Conservation (phyloP, 139 green algal species). For the Zygnema cylindricum region DNA sequence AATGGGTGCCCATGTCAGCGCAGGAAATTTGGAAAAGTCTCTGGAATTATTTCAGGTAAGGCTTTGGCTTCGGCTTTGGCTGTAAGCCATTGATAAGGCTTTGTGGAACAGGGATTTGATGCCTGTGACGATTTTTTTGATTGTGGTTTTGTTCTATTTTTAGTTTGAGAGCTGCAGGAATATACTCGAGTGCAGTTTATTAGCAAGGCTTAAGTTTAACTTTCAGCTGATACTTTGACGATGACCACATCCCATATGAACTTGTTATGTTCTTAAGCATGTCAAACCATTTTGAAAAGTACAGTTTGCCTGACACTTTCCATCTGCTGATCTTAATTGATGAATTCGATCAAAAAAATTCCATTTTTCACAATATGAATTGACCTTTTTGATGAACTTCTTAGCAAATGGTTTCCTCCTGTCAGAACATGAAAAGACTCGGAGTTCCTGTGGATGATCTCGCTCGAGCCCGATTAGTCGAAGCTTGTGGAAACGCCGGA, state of each 20-base stretch:
- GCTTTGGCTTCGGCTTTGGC: neutral
- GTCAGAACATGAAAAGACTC: neutral
- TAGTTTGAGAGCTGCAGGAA: too few relatives aligned
- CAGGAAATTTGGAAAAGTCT: slow-evolving; percentile 25
- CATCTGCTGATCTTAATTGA: neutral
- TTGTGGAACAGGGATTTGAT: too few relatives aligned
- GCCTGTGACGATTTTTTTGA: too few relatives aligned
- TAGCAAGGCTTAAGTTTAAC: too few relatives aligned
- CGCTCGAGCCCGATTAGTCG: slow-evolving; percentile 5
- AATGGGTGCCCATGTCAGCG: slow-evolving; percentile 7
- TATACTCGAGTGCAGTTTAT: too few relatives aligned
- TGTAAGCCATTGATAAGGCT: too few relatives aligned
- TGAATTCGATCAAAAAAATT: neutral
- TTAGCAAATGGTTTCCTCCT: neutral
- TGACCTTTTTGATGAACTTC: neutral
- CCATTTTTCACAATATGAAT: neutral
- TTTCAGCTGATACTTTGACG: too few relatives aligned
- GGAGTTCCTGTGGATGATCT: slow-evolving; percentile 3
- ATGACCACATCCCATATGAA: too few relatives aligned
- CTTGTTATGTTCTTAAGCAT: neutral
- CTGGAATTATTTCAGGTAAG: slow-evolving; percentile 9
- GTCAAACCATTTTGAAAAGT: neutral
- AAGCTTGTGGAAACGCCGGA: slow-evolving; percentile 9
- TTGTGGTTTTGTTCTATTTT: too few relatives aligned
- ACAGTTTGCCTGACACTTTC: neutral